phyloP scores from a whole-genome alignment of 2,329 filamentous ascomycete genomes.

The Neofusicoccum kwambonambiense region DNA sequence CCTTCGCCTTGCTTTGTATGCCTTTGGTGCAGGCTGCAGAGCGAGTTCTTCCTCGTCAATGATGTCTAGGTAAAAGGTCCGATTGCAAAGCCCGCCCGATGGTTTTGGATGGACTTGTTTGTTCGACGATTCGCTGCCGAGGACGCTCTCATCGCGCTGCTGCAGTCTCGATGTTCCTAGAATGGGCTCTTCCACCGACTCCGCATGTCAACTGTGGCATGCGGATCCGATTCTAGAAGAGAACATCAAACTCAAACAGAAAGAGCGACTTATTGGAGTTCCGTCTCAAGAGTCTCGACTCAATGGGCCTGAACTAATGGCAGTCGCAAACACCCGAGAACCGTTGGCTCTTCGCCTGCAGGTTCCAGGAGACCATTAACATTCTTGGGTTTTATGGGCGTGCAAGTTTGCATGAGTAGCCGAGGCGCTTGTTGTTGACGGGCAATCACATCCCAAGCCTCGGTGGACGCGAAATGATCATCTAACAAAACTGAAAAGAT shows the following conservation, averaged over 20 bases:
- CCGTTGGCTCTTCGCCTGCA: neutral
- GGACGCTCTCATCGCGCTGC: slow-evolving; percentile 6
- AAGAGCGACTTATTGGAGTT: slow-evolving; percentile 17
- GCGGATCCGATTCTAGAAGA: slow-evolving; percentile 1
- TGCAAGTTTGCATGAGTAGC: neutral
- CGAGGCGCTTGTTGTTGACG: neutral
- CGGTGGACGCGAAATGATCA: slow-evolving; percentile 11
- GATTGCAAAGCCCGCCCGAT: neutral
- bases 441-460: neutral
- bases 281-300: neutral
- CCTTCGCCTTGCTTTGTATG: neutral
- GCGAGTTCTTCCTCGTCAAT: neutral
- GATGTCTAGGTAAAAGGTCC: slow-evolving; percentile 18
- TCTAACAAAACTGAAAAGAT: slow-evolving; percentile 18
- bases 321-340: slow-evolving; percentile 14
- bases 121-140: neutral
- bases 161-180: neutral
- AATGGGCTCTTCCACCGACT: slow-evolving; percentile 7
- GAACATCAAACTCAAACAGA: slow-evolving; percentile 11
- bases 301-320: slow-evolving; percentile 16
- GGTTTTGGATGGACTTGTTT: neutral
- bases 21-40: neutral
- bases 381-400: neutral
- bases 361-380: neutral
- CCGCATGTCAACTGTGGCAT: neutral